Conservation (phyloP, 2,329 filamentous ascomycete genomes). For the Tympanopsis confertula region DNA sequence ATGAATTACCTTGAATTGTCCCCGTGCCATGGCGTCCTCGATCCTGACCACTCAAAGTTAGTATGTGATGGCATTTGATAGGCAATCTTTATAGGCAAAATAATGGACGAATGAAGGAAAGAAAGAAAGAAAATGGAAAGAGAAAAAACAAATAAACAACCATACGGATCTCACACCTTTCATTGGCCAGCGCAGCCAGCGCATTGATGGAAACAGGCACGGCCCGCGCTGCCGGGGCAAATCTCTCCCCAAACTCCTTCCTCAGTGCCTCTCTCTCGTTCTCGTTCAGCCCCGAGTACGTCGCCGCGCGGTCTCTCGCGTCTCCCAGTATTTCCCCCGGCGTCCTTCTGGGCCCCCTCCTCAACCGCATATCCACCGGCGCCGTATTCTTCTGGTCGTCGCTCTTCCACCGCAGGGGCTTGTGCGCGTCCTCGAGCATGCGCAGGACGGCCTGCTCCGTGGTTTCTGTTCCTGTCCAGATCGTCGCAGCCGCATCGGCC, state of each 20-base stretch:
- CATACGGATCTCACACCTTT: too few species aligned
- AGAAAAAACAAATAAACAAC: too few species aligned
- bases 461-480: slow-evolving; percentile 72
- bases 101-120: too few species aligned
- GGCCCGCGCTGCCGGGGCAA: slow-evolving; percentile 58
- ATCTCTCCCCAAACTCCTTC: slow-evolving; percentile 69
- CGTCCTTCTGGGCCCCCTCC: slow-evolving; percentile 21
- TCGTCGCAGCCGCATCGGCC: slow-evolving; percentile 51
- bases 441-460: slow-evolving; percentile 67
- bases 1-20: slow-evolving; percentile 56
- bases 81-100: too few species aligned
- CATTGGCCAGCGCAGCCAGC: slow-evolving; percentile 73
- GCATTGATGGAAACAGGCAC: slow-evolving; percentile 71
- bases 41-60: slow-evolving; percentile 38
- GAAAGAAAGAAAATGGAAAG: too few species aligned
- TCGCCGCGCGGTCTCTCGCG: slow-evolving; percentile 44
- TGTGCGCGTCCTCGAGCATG: slow-evolving; percentile 73
- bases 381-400: slow-evolving; percentile 32
- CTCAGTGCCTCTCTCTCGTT: slow-evolving; percentile 63
- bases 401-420: slow-evolving; percentile 45
- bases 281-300: slow-evolving; percentile 49
- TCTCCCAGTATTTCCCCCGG: slow-evolving; percentile 34
- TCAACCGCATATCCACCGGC: slow-evolving; percentile 40
- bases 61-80: too few species aligned
- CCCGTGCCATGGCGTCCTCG: slow-evolving; percentile 82